Percentiles rank a stretch among this genome's conserved stretches.
Evolutionary conservation across 805 yeast genomes (phyloP).

Genomic region (Candida railenensis): DNA sequence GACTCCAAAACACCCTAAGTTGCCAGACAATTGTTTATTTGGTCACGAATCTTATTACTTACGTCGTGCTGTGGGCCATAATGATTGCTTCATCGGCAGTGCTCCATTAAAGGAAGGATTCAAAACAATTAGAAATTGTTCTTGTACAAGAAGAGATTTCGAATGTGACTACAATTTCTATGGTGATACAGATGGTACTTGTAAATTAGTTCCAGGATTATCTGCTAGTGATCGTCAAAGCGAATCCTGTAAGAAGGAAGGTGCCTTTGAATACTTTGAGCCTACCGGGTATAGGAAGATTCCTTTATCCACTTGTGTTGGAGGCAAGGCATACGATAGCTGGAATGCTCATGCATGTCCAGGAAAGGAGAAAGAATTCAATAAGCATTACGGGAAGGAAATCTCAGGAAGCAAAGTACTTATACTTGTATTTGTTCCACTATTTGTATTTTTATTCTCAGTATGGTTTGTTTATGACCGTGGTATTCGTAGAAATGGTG

Average conservation of each 20-base stretch:
- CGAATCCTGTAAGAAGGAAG: constrained; percentile 56
- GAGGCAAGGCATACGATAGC: constrained; percentile 72
- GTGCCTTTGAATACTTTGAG: constrained; percentile 68
- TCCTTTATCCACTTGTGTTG: constrained; percentile 81
- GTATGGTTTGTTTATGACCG: constrained; percentile 73
- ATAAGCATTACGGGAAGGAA: constrained; percentile 50
- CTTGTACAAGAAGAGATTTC: constrained; percentile 81
- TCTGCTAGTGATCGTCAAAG: constrained; percentile 60
- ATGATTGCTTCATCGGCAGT: constrained; percentile 70
- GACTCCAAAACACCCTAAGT: constrained; percentile 39
- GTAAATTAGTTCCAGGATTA: constrained; percentile 77
- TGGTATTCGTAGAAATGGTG: constrained; percentile 78
- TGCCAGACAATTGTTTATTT: constrained; percentile 38
- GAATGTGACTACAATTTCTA: constrained; percentile 91
- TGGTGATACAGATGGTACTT: constrained; percentile 74
- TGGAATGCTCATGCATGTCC: constrained; percentile 78
- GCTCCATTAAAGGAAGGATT: constrained; percentile 57
- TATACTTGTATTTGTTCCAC: constrained; percentile 56
- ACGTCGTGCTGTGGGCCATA: constrained; percentile 42
- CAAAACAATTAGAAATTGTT: constrained; percentile 62
- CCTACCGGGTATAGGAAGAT: constrained; percentile 92
- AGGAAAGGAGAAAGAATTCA: constrained; percentile 71
- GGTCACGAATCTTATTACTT: constrained; percentile 43
- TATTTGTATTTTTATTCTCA: constrained; percentile 52
- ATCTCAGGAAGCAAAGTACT: constrained; percentile 55